Evolutionary conservation across 2,329 filamentous ascomycete species (phyloP), one percentile per base, ranked within the genome.

Genomic region (Aspergillus fumigatus): DNA sequence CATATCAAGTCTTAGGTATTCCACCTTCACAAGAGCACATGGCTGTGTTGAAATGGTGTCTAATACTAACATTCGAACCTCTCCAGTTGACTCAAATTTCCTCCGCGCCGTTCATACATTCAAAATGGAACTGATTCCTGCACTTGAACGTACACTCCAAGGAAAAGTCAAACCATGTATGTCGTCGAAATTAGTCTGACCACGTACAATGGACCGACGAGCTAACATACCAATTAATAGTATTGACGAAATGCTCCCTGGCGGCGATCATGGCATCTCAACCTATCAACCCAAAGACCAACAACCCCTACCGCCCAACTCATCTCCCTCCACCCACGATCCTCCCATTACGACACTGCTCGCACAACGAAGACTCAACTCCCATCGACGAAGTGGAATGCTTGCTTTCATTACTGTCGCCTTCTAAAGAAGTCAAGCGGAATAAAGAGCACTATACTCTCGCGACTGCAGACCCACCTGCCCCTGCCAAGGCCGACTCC

Each of bases 71-170:
- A 27, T 43, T 41, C 43, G 14, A n/a, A 48, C 6, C 43, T 47
- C 1, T 8, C 63, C 65, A 85, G 86, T 97, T 59, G 92, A 96
- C 70, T 89, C 90, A 57, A 86, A 92, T 62, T 90, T 97, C 66
- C 83, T 97, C 52, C 82, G 84, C 68, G 90, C 95, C 71, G 87
- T 92, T 23, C 85, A 88, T 62, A 84, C 85, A 51, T 94, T 89
- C 79, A 94, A 93, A 68, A 96, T 97, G 88, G 89, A 96, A 60
- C 79, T 97, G n/a, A 79, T 89, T 51, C 82, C 83, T 40, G 85
- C 88, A 23, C 78, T 97, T 29, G 85, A 92, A 70, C 83, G 89
- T 57, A 94, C 91, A n/a, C 80, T 96, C 3, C 90, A 95, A 69
- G 92, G 90, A 59, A 84, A 90, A 72, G 86, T 92, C 65, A 96